Base-by-base conservation (phyloP, 2,329 filamentous ascomycete genomes). In the Penicillium freii region DNA sequence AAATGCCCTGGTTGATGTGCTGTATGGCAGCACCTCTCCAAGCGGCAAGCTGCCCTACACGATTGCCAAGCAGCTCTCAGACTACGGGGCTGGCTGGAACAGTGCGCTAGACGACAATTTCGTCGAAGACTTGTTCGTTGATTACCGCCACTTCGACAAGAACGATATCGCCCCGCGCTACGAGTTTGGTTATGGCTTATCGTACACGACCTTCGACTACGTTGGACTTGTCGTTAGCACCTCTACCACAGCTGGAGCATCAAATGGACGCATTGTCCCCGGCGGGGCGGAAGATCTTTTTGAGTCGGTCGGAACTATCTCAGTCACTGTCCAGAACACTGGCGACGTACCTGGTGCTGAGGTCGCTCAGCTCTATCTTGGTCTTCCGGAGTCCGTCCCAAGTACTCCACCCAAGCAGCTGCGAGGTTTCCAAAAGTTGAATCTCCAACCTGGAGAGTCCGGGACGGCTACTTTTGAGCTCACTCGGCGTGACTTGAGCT, bases 1-100 rank as follows among this genome's bases (percentile, higher is more conserved):
- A 31, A 79, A 79, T 39, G 72, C 74, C 1, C 69, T 81, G 13
- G 75, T 71, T 4, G 79, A 81, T 34, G 70, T 81, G 11, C 64
- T 81, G 1, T 81, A 78, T 59, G 79, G 79, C 3, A 65, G 67
- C n/a, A 62, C 69, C 4, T 73, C 72, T 6, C 78, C 78, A 1
- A 76, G 70, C 0, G 86, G 85, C 2, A 83, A 84, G 56, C 75
- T 89, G 0, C 84, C 86, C 0, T 88, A 88, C 66, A 88, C 86
- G 0, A 66, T 88, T 2, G 82, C 82, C 4, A 79, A 76, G 62
- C 78, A 81, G 27, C 79, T 81, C 55, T 75, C 70, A 23, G 83
- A 85, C 59, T 86, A 85, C 60, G 69, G 67, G 0, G 42, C 60
- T 1, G 39, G 42, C 13, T 66, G 68, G 62, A 38, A 54, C 17